Evolutionary conservation across 805 yeast species (phyloP), one percentile per base, ranked within the genome.

Genomic region (Lachancea sp.): DNA sequence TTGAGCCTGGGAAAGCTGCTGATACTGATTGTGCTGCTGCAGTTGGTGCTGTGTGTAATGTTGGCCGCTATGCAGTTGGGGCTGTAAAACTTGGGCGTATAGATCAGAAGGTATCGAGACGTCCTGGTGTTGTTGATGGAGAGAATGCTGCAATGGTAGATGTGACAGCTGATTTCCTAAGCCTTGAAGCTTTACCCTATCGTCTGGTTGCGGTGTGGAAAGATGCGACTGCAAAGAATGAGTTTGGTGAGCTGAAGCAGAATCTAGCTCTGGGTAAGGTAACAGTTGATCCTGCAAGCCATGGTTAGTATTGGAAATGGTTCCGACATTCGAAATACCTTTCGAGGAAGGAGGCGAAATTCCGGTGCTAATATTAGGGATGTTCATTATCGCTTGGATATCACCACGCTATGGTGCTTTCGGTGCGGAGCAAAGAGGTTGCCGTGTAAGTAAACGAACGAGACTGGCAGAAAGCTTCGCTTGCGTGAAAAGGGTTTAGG

Each of bases 191-290:
- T 40, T 32, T 8, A 18, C 3, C 18, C 39, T 36, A 13, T 36
- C 39, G 19, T 36, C 39, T 17, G 30, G 39, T 8, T 22, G 39
- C 31, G 39, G 39, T 13, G 38, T 19, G 17, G 31, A 35, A 7
- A 35, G 26, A 17, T 35, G 39, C 18, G 35, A 33, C 25, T 40
- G 53, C 29, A 33, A 25, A 22, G 30, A 26, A 30, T 40, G 43
- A 13, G 3, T 13, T 9, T 40, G 43, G 29, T 50, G 50, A 13
- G 22, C 36, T 7, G 37, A 30, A 10, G 37, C 22, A 16, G 43
- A 26, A 22, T 57, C 57, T 12, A 52, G 36, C 34, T 52, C 58
- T 31, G 57, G 62, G 30, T 54, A 59, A 34, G 57, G 58, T 44
- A 59, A 40, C 18, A 51, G 35, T 30, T 55, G 55, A 31, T 57